A percentile compares a stretch with the other conserved stretches of the same genome.
phyloP scores from a whole-genome alignment of 257 asterid species.

The Primulina eburnea region DNA sequence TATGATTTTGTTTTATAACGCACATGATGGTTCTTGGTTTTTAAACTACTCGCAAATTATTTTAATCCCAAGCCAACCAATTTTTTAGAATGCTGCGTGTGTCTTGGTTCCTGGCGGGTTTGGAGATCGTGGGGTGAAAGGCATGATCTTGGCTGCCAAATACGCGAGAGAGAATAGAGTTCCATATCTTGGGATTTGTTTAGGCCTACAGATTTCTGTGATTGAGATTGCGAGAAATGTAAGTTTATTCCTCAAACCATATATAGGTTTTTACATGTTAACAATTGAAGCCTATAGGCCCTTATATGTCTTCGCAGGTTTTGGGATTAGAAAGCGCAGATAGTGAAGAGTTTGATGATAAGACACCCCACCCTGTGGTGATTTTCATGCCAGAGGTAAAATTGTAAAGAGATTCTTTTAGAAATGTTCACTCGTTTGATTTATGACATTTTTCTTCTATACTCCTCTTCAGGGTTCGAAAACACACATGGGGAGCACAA shows the following conservation, averaged over 20 bases:
- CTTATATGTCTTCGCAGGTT: slow-evolving; percentile 43
- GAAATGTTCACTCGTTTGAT: slow-evolving; percentile 20
- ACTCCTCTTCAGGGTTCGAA: slow-evolving; percentile 60
- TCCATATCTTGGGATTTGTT: slow-evolving; percentile 95
- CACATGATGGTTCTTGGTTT: not conserved
- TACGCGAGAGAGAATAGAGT: slow-evolving; percentile 83
- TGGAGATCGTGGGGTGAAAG: slow-evolving; percentile 95
- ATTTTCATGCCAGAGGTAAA: slow-evolving; percentile 98
- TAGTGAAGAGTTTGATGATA: slow-evolving; percentile 78
- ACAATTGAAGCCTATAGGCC: slow-evolving; percentile 17
- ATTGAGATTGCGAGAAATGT: slow-evolving; percentile 91
- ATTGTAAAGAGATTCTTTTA: slow-evolving; percentile 8
- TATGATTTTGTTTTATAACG: not conserved
- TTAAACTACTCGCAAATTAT: slow-evolving; percentile 12
- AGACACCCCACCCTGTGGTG: slow-evolving; percentile 71
- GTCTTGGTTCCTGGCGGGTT: slow-evolving; percentile 99
- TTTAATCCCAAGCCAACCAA: slow-evolving; percentile 16
- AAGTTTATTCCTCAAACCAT: slow-evolving; percentile 32
- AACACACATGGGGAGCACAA: slow-evolving; percentile 98
- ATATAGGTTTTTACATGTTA: slow-evolving; percentile 5
- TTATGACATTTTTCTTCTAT: slow-evolving; percentile 17
- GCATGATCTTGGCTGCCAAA: slow-evolving; percentile 96
- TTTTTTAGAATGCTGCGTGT: slow-evolving; percentile 74
- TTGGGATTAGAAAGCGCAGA: slow-evolving; percentile 66
- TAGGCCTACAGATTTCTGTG: slow-evolving; percentile 97